Percentiles rank a stretch among this genome's conserved stretches.
Evolutionary conservation across 2,329 filamentous ascomycete genomes (phyloP).

Genomic region (Cordyceps cateniannulata): DNA sequence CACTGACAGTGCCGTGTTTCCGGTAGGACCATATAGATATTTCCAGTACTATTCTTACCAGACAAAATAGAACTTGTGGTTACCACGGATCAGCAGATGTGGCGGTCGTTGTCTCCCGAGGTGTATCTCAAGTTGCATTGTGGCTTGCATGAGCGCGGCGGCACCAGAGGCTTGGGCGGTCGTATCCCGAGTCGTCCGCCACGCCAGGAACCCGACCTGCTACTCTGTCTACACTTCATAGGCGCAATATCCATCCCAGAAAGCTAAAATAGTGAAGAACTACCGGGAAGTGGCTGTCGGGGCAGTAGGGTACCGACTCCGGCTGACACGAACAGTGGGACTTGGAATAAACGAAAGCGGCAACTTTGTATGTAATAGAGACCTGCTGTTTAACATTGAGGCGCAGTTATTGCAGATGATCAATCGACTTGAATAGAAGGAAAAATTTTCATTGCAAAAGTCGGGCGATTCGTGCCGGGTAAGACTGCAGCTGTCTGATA

Average conservation of each 20-base stretch:
- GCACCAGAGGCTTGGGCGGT: background rate
- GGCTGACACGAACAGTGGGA: background rate
- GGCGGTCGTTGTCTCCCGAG: background rate
- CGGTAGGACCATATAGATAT: no score
- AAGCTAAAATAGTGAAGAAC: no score
- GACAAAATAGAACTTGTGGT: background rate
- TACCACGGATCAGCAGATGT: background rate
- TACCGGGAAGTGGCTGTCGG: background rate
- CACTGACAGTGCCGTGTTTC: no score
- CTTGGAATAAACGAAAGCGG: background rate
- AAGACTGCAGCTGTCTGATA: background rate
- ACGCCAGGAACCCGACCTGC: background rate
- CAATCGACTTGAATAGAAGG: background rate
- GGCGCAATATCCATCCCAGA: background rate
- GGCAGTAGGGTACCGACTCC: background rate
- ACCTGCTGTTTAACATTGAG: background rate
- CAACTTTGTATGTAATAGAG: background rate
- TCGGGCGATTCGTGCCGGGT: background rate
- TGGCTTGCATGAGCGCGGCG: background rate
- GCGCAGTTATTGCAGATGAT: background rate
- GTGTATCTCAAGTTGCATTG: background rate
- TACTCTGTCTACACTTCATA: background rate
- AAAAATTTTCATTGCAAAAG: background rate
- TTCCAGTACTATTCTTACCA: no score
- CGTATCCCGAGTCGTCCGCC: background rate